Conservation (phyloP, 2,329 filamentous ascomycete genomes). For the Zymoseptoria brevis region DNA sequence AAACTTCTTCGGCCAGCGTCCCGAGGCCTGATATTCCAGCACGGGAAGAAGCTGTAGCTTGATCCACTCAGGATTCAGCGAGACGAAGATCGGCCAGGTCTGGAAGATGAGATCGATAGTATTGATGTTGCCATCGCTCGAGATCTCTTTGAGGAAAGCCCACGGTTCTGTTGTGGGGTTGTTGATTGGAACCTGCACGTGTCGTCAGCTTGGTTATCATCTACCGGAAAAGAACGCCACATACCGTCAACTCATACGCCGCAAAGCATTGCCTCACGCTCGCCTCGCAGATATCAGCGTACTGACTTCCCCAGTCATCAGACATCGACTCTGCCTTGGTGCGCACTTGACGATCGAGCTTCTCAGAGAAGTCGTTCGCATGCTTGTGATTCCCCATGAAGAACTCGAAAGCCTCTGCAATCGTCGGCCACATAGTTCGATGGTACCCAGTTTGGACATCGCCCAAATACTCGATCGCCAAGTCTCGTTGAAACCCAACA, state of each 20-base stretch:
- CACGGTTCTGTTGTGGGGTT: slow-evolving; percentile 14
- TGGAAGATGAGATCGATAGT: slow-evolving; percentile 29
- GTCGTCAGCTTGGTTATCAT: neutral
- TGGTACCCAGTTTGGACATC: slow-evolving; percentile 21
- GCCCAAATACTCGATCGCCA: slow-evolving; percentile 19
- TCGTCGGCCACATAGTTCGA: slow-evolving; percentile 17
- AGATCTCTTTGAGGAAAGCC: slow-evolving; percentile 52
- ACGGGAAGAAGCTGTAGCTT: slow-evolving; percentile 15
- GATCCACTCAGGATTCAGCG: slow-evolving; percentile 18
- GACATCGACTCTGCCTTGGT: slow-evolving; percentile 18
- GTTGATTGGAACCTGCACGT: slow-evolving; percentile 12
- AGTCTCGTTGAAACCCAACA: slow-evolving; percentile 18
- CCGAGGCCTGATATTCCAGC: slow-evolving; percentile 19
- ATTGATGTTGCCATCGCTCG: slow-evolving; percentile 30
- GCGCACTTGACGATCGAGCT: slow-evolving; percentile 17
- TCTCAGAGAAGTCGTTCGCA: slow-evolving; percentile 9
- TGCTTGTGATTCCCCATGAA: slow-evolving; percentile 16
- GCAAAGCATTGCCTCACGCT: slow-evolving; percentile 23
- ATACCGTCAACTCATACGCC: slow-evolving; percentile 21
- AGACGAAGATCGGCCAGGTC: slow-evolving; percentile 25
- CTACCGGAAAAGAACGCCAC: neutral
- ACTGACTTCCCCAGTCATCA: slow-evolving; percentile 17
- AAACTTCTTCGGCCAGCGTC: slow-evolving; percentile 16
- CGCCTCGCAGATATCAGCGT: slow-evolving; percentile 24
- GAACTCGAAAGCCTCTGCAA: slow-evolving; percentile 15